Conservation (phyloP, 2,329 filamentous ascomycete species). For the Hansfordia pulvinata region DNA sequence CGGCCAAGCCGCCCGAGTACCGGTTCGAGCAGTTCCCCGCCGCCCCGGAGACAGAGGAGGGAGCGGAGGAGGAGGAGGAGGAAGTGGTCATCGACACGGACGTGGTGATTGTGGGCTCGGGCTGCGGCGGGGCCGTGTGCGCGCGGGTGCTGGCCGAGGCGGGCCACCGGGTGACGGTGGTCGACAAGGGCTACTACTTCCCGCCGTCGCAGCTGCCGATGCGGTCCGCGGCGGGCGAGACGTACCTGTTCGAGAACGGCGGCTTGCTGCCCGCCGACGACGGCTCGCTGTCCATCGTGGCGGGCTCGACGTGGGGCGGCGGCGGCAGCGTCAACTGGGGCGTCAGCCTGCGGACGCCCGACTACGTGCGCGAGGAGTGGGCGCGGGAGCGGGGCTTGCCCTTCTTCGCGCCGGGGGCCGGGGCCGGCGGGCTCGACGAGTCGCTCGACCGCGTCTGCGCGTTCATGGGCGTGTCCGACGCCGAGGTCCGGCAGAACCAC, state of each 20-base stretch:
- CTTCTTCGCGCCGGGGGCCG: slow-evolving; percentile 54
- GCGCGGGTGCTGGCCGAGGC: slow-evolving; percentile 52
- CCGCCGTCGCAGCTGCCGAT: slow-evolving; percentile 52
- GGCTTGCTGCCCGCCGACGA: slow-evolving; percentile 34
- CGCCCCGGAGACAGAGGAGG: slow-evolving; percentile 24
- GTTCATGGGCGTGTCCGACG: slow-evolving; percentile 17
- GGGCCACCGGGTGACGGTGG: slow-evolving; percentile 42
- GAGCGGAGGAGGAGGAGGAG: no score
- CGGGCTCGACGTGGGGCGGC: slow-evolving; percentile 56
- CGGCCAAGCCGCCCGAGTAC: slow-evolving; percentile 25
- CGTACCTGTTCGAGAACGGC: slow-evolving; percentile 46
- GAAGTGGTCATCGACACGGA: slow-evolving; percentile 51
- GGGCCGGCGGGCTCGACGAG: slow-evolving; percentile 48
- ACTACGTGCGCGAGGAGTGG: slow-evolving; percentile 56
- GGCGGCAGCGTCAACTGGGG: slow-evolving; percentile 63
- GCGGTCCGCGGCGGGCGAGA: slow-evolving; percentile 33
- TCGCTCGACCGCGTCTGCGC: slow-evolving; percentile 35
- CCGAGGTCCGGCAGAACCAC: slow-evolving; percentile 42
- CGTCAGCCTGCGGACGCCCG: slow-evolving; percentile 35
- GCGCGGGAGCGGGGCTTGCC: slow-evolving; percentile 36
- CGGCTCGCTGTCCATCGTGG: slow-evolving; percentile 35
- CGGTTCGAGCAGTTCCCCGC: slow-evolving; percentile 29
- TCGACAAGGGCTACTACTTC: slow-evolving; percentile 58
- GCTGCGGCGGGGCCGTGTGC: slow-evolving; percentile 55
- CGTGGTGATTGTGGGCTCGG: slow-evolving; percentile 57